Base-by-base conservation (phyloP, 768 basidiomycete genomes). In the Phylloporus sp. region DNA sequence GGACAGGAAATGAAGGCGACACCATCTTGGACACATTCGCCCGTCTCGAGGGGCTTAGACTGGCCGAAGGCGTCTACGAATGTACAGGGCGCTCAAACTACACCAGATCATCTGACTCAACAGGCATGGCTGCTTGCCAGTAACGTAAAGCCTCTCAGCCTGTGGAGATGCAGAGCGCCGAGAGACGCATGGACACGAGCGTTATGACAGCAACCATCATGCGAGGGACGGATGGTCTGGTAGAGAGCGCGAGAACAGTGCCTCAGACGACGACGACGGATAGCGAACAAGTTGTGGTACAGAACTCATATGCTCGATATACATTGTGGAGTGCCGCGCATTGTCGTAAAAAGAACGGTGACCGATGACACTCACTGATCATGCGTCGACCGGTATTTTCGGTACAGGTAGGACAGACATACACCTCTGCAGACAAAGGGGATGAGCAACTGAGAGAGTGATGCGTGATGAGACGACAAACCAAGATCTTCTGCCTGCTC, bases 401-500 rank as follows among this genome's bases (percentile, higher is more conserved):
- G 52, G 80, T 73, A 74, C 89, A 82, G 34, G 72, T 61, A 45
- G 73, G 68, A 63, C 81, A 82, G 42, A 81, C 60, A 66, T 81
- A 90, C 52, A 82, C 70, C 70, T 76, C 88, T 90, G 53, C 11
- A 49, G 39, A 22, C 43, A 50, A 20, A 54, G 28, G 42, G n/a
- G n/a, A 56, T 66, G 28, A 65, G 59, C 29, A 56, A 47, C 29
- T 48, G 45, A 44, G 9, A 45, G 18, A 47, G 9, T n/a, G 23
- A 16, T 22, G 6, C 26, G 5, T n/a, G 38, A 45, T 44, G 52
- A 52, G 44, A 41, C 27, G 51, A 80, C 88, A 75, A 67, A 90
- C 88, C 80, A 67, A 93, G 86, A 65, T 88, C 85, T 61, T 84
- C 84, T 9, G 90, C 90, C 57, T 84, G 77, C 45, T 76, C 70